A percentile compares a stretch with the other conserved stretches of the same genome.
These are phyloP conservation scores for Bacterosira constricta DNA, from an alignment of 108 stramenopile genomes.

Conservation along the genomic window DNA sequence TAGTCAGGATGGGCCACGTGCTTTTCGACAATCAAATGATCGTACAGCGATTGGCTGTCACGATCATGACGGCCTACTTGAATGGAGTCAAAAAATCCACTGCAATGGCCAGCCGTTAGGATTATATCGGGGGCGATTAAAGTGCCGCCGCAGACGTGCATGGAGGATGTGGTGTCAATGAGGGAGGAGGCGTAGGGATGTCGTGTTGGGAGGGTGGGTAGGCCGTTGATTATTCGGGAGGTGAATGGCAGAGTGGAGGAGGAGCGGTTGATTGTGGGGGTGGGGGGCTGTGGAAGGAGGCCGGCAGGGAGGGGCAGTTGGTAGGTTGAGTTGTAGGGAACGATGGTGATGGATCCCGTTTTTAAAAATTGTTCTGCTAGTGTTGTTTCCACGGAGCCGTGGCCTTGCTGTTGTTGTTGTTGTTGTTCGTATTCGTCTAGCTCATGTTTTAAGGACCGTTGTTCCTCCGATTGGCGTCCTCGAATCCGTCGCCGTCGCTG, in stretches of 20 bases:
- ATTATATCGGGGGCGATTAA: slow-evolving; percentile 61
- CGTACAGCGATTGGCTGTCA: slow-evolving; percentile 3
- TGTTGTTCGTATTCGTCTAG: no score
- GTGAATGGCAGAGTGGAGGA: background rate
- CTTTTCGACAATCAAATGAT: slow-evolving; percentile 27
- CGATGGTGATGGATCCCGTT: background rate
- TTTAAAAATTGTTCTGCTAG: no score
- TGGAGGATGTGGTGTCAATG: background rate
- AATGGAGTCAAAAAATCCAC: slow-evolving; percentile 17
- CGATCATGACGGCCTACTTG: slow-evolving; percentile 27
- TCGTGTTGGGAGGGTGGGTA: slow-evolving; percentile 20
- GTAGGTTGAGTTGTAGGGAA: background rate
- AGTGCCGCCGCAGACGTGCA: slow-evolving; percentile 48
- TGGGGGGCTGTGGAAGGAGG: background rate
- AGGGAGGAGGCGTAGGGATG: slow-evolving; percentile 53
- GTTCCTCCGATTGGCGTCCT: background rate
- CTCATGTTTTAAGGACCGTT: no score
- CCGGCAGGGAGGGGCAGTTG: background rate
- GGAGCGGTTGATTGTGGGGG: background rate
- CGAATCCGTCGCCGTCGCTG: background rate
- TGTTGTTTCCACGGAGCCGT: no score
- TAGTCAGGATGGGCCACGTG: slow-evolving; percentile 30
- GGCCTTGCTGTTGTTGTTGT: no score
- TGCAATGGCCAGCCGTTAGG: slow-evolving; percentile 58
- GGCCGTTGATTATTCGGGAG: slow-evolving; percentile 51